Percentiles rank a stretch among this genome's conserved stretches.
These are phyloP conservation scores for Mrakia gelida DNA, from an alignment of 768 basidiomycete genomes.

Conservation along the genomic window DNA sequence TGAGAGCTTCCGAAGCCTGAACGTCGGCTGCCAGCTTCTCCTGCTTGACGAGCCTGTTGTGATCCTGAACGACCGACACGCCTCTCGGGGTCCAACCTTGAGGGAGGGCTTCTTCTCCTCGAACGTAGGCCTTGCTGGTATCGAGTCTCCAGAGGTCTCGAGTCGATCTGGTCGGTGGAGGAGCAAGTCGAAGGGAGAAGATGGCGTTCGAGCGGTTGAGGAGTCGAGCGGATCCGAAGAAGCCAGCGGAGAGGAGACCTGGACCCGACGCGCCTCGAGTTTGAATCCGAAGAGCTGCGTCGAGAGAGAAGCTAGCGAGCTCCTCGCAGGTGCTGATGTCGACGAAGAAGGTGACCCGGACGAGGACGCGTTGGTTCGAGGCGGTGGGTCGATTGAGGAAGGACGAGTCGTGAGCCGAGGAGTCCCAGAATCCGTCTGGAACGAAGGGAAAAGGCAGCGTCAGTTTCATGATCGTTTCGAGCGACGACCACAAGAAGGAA, in stretches of 20 bases:
- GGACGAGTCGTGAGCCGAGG: slow-evolving; percentile 78
- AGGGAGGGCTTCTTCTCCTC: slow-evolving; percentile 74
- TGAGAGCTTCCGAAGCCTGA: slow-evolving; percentile 74
- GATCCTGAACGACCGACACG: slow-evolving; percentile 82
- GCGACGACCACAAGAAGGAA: too few relatives aligned
- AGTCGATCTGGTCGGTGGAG: slow-evolving; percentile 77
- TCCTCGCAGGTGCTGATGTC: slow-evolving; percentile 78
- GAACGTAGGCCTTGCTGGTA: slow-evolving; percentile 79
- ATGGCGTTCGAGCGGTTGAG: slow-evolving; percentile 74
- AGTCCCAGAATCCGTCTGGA: slow-evolving; percentile 80
- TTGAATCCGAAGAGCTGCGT: slow-evolving; percentile 76
- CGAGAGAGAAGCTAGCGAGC: slow-evolving; percentile 82
- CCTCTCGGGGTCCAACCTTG: slow-evolving; percentile 82
- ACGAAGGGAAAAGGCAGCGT: slow-evolving; percentile 63
- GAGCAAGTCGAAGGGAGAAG: slow-evolving; percentile 73
- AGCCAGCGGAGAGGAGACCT: slow-evolving; percentile 68
- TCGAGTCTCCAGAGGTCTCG: slow-evolving; percentile 92
- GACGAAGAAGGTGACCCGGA: slow-evolving; percentile 72
- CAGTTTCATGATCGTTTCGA: slow-evolving; percentile 53
- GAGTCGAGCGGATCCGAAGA: slow-evolving; percentile 73
- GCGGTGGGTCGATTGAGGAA: slow-evolving; percentile 81
- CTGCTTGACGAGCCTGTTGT: slow-evolving; percentile 63
- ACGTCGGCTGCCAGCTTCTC: slow-evolving; percentile 81
- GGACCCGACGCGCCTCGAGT: slow-evolving; percentile 72
- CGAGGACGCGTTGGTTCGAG: slow-evolving; percentile 67